Base-by-base conservation (phyloP, 2,329 filamentous ascomycete genomes). In the Rhynchosporium agropyri region DNA sequence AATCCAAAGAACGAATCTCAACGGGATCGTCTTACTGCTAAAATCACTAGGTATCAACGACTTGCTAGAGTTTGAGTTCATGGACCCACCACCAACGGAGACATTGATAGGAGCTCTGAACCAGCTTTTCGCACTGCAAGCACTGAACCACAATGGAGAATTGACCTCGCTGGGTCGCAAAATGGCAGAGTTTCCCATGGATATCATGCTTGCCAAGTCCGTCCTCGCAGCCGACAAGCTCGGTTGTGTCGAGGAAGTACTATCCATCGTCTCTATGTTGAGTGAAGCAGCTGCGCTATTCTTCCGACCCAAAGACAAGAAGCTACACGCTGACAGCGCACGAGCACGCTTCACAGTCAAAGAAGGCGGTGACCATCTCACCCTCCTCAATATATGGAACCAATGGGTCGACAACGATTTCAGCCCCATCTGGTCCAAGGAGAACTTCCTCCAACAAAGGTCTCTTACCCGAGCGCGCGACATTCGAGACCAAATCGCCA, bases 231-330 rank as follows among this genome's bases (percentile, higher is more conserved):
- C 94, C 0, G 91, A 95, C 76, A 90, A 92, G 70, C 90, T 94
- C 69, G 90, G 90, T n/a, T 97, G 94, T 70, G 91, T 97, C 0
- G 91, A 96, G 64, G 95, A 99, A 77, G 87, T 98, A 0, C 80
- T 99, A 15, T 92, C 90, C 0, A 91, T 98, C 55, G 91, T 98
- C n/a, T 87, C 93, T 48, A 97, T 98, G 91, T 84, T 98, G 0
- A 87, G 90, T 65, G 95, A 98, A 77, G 87, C 91, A 1, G 92
- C 89, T 3, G 89, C 92, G 0, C 83, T 99, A 4, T 99, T 97
- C 80, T 96, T 96, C 82, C 84, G 92, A 0, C 93, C 95, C 26
- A 97, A 97, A 74, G 93, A 99, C 78, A 97, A 98, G 81, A 97
- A 97, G 76, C 89, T 97, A 33, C 91, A 97, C 72, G 95, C 95